Base-by-base conservation (phyloP, 2,329 filamentous ascomycete species). In the Colletotrichum orchidophilum region DNA sequence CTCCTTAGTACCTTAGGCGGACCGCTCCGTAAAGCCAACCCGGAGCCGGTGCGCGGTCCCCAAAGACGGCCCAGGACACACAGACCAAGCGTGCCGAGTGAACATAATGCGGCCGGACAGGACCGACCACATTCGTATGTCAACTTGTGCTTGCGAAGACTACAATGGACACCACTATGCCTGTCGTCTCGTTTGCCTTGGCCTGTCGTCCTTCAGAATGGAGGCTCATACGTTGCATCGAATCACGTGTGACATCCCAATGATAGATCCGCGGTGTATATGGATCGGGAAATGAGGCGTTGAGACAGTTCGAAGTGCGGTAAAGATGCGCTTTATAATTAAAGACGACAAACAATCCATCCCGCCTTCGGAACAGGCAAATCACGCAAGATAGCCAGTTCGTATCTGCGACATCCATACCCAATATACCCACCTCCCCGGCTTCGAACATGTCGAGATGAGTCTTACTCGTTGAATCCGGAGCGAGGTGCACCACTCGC, bases 1-100 rank as follows among this genome's bases (percentile, higher is more conserved):
- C 57, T 61, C 29, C 46, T 49, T 33, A 46, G 39, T 15, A 46
- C 21, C n/a, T 42, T 27, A 15, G 29, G 68, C 64, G 68, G 68
- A 55, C 68, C 68, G 68, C 64, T 58, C 68, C 68, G 68, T 33
- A 42, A 59, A 46, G 31, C 64, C 64, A 52, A 46, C 29, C 58
- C 68, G 58, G 68, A 33, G 57, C 64, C 68, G 68, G 64, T 46
- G 58, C 58, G 21, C 13, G 11, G 39, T 63, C n/a, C 31, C 31
- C 21, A 11, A 53, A 21, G 26, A 29, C 55, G 18, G 49, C 18
- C 29, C 65, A 57, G 64, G 42, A 53, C 21, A 68, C 68, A 71
- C 68, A 67, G 68, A 63, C 68, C 68, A 71, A 21, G 35, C 13
- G 11, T 49, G 58, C 64, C 59, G 64, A 31, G 21, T 13, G 31